phyloP scores from a whole-genome alignment of 495 filamentous ascomycete genomes.

The Entonaema liquescens region DNA sequence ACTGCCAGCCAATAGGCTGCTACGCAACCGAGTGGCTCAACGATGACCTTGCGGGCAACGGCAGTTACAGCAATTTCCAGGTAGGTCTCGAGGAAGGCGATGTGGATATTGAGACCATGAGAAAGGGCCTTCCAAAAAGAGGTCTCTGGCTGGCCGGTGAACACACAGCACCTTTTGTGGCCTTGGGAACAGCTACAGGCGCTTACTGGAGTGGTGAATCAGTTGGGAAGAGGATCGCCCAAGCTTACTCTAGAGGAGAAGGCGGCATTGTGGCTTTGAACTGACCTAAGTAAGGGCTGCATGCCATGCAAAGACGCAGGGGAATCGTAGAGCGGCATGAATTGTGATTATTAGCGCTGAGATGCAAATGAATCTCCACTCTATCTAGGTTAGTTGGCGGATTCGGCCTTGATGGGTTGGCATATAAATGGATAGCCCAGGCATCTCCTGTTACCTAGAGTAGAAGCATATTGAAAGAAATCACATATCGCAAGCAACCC shows the following conservation, averaged over 20 bases:
- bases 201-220: constrained; percentile 93
- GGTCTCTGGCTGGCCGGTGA: constrained; percentile 93
- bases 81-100: constrained; percentile 75
- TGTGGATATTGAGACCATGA: constrained; percentile 75
- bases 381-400: background rate
- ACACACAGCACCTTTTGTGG: constrained; percentile 91
- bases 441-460: background rate
- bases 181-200: constrained; percentile 85
- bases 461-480: background rate
- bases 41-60: constrained; percentile 85
- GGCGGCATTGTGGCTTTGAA: constrained; percentile 24
- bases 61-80: constrained; percentile 93
- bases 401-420: background rate
- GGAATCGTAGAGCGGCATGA: background rate
- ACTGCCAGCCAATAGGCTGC: constrained; percentile 70
- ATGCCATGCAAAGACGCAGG: background rate
- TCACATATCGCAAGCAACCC: too few species aligned
- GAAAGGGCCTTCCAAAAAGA: constrained; percentile 72
- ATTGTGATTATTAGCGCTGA: background rate
- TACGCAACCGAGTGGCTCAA: constrained; percentile 81
- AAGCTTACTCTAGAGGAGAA: constrained; percentile 44
- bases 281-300: background rate
- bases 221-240: constrained; percentile 70
- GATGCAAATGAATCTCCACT: background rate
- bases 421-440: background rate